These are phyloP conservation scores for Bocquillonia castaneifolia DNA, from an alignment of 441 rosid species.

Conservation along the genomic window DNA sequence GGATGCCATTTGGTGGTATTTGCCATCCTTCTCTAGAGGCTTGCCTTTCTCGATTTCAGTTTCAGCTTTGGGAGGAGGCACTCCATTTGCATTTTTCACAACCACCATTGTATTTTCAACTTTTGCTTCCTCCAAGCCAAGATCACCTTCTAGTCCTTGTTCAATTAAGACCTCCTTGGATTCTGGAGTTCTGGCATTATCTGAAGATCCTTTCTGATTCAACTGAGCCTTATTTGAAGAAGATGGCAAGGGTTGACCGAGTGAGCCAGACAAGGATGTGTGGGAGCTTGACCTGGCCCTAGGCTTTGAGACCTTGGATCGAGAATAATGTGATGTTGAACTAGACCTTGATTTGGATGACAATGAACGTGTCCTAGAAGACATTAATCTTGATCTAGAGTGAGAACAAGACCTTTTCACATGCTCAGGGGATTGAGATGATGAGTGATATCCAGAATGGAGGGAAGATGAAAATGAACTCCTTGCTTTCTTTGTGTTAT, in stretches of 20 bases:
- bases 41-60: constrained; percentile 23
- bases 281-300: constrained; percentile 29
- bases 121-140: constrained; percentile 16
- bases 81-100: constrained; percentile 5
- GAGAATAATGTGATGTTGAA: constrained; percentile 22
- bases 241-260: constrained; percentile 25
- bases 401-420: constrained; percentile 15
- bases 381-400: constrained; percentile 32
- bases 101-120: constrained; percentile 17
- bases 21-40: constrained; percentile 18
- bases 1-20: constrained; percentile 16
- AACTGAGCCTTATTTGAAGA: constrained; percentile 30
- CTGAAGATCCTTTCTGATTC: constrained; percentile 26
- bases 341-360: constrained; percentile 30
- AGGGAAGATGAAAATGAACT: constrained; percentile 27
- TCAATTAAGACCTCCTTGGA: constrained; percentile 26
- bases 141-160: constrained; percentile 15
- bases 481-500: constrained; percentile 28
- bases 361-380: constrained; percentile 24
- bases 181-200: constrained; percentile 23
- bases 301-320: constrained; percentile 24
- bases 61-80: constrained; percentile 22
- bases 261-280: constrained; percentile 32
- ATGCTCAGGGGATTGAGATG: constrained; percentile 25
- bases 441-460: constrained; percentile 26